phyloP scores from a whole-genome alignment of 495 filamentous ascomycete species.

The Penicillium odoratum region DNA sequence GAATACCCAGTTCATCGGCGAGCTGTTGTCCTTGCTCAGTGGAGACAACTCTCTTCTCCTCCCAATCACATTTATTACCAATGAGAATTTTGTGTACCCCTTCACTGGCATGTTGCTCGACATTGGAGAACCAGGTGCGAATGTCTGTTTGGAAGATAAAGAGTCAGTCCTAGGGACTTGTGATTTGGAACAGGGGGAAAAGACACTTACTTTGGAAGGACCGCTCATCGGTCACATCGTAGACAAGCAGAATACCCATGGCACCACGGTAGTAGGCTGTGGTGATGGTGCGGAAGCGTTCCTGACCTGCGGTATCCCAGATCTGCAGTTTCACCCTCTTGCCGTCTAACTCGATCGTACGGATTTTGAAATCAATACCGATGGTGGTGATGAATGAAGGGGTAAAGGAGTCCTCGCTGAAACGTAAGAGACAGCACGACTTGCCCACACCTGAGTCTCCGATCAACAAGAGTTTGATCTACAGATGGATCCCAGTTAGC shows the following conservation, averaged over 20 bases:
- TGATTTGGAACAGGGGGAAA: not conserved
- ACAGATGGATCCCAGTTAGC: conserved; percentile 12
- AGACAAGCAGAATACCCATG: conserved; percentile 97
- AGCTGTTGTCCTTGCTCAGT: conserved; percentile 91
- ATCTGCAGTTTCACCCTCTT: conserved; percentile 99
- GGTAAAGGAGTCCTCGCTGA: conserved; percentile 98
- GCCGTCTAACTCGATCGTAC: conserved; percentile 96
- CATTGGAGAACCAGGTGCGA: conserved; percentile 98
- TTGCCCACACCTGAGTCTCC: conserved; percentile 98
- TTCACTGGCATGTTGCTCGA: conserved; percentile 98
- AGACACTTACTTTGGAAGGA: conserved; percentile 88
- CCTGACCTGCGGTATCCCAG: conserved; percentile 98
- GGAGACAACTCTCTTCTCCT: conserved; percentile 93
- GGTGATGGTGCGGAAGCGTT: conserved; percentile 97
- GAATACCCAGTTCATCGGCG: conserved; percentile 94
- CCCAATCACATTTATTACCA: conserved; percentile 99
- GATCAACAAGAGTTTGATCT: conserved; percentile 99
- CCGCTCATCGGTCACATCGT: conserved; percentile 96
- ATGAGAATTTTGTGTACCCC: conserved; percentile 99
- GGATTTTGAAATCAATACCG: conserved; percentile 99
- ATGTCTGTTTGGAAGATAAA: conserved; percentile 59
- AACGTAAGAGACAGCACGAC: conserved; percentile 96
- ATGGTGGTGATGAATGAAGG: conserved; percentile 99
- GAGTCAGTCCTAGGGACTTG: not conserved
- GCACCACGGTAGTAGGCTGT: conserved; percentile 98